A percentile compares a stretch with the other conserved stretches of the same genome.
Conservation (phyloP, 2,329 filamentous ascomycete species). For the Pseudogymnoascus sp. region DNA sequence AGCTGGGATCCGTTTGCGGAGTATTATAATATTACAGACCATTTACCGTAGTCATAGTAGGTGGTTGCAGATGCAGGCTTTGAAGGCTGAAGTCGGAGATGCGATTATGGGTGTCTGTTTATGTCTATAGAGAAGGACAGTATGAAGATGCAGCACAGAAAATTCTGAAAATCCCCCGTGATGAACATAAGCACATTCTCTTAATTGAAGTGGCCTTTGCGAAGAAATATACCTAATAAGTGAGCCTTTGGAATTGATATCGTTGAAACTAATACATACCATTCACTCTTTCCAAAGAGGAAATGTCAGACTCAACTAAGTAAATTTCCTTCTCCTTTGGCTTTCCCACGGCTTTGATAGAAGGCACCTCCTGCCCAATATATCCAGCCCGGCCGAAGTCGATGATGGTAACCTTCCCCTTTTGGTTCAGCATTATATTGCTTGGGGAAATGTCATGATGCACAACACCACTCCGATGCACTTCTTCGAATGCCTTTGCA, state of each 20-base stretch:
- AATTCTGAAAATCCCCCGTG: neutral
- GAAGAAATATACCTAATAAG: neutral
- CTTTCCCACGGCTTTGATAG: neutral
- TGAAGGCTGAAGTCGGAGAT: neutral
- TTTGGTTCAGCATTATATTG: neutral
- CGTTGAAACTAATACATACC: neutral
- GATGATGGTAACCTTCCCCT: neutral
- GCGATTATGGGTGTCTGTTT: neutral
- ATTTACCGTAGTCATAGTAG: neutral
- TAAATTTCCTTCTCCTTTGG: neutral
- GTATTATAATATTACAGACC: conserved; percentile 8
- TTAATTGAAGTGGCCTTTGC: neutral
- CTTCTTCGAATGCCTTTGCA: neutral
- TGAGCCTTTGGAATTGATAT: neutral
- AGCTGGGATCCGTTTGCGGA: conserved; percentile 48
- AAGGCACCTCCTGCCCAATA: neutral
- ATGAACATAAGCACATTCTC: neutral
- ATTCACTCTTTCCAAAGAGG: neutral
- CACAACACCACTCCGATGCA: neutral
- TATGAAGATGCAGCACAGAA: no score
- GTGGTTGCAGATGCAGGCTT: neutral
- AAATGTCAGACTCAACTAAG: neutral
- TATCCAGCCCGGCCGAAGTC: neutral
- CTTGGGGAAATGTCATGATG: neutral
- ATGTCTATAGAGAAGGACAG: neutral